Base-by-base conservation (phyloP, 148 eudicot genomes). In the Dysphania ambrosioides region DNA sequence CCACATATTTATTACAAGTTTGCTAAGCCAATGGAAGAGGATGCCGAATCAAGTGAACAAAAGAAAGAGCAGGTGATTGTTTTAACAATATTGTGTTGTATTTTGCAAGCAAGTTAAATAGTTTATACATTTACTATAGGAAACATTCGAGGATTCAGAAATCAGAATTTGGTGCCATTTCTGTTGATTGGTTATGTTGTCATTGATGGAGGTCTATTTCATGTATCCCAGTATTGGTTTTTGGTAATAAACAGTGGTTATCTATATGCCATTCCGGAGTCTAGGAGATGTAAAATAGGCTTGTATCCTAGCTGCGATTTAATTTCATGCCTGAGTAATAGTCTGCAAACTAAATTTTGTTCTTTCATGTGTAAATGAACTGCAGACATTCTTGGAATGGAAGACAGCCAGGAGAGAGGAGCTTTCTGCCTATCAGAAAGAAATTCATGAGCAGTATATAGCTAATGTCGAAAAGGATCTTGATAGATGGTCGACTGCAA, bases 401-500 rank as follows among this genome's bases (percentile, higher is more conserved):
- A 92, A 87, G 81, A 84, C 92, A 75, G 84, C 92, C 19, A 88
- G 96, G 84, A 91, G 96, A 70, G 98, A 92, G 80, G 98, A 95
- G 75, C 81, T 95, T 19, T 86, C 97, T 1, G 81, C 85, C 15
- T 95, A 90, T 71, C 89, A 95, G 80, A 88, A 95, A 83, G 87
- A 90, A 76, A 76, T 90, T 35, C 84, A 83, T 6, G 93, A 90
- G 68, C 88, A 88, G 74, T 85, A 81, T 68, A 77, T 95, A 53
- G 92, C 92, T 55, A 90, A 90, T 56, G 93, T 83, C 11, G 93
- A 90, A 41, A 87, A 79, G 76, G 93, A 91, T 71, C 82, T 88
- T 30, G 98, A 91, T 60, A 87, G 91, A 85, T 81, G 90, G 98
- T 88, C 85, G 81, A 87, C 86, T 82, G 90, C 86, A 49, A 86